These are phyloP conservation scores for Clarkia xantiana DNA, from an alignment of 345 rosid genomes.

Conservation along the genomic window DNA sequence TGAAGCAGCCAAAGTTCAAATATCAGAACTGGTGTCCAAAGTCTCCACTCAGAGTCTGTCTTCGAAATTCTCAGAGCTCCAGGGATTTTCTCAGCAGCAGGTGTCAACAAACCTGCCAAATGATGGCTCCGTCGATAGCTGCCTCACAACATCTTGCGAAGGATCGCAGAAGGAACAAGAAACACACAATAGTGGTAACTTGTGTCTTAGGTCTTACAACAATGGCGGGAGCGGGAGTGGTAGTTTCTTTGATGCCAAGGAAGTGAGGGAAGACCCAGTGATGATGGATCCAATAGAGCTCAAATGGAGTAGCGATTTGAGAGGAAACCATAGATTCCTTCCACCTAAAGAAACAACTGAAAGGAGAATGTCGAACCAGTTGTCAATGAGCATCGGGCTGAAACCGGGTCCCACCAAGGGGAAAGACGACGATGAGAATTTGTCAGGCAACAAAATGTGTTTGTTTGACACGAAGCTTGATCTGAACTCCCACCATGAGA, in stretches of 20 bases:
- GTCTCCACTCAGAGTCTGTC: constrained; percentile 55
- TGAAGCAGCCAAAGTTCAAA: constrained; percentile 82
- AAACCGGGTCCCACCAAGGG: too few species aligned
- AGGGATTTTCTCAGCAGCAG: constrained; percentile 36
- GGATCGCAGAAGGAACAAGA: too few species aligned
- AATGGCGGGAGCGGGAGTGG: too few species aligned
- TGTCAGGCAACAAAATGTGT: constrained; percentile 20
- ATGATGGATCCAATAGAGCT: constrained; percentile 33
- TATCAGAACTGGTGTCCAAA: constrained; percentile 71
- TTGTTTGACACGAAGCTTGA: constrained; percentile 45
- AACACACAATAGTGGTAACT: too few species aligned
- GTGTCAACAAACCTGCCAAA: constrained; percentile 40
- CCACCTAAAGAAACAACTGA: constrained; percentile 21
- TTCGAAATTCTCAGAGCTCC: constrained; percentile 45
- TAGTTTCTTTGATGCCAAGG: constrained; percentile 36
- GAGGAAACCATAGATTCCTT: constrained; percentile 27
- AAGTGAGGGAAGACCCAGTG: too few species aligned
- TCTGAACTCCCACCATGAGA: constrained; percentile 54
- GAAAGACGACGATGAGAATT: constrained; percentile 6
- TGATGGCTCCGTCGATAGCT: constrained; percentile 75
- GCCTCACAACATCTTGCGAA: constrained; percentile 59
- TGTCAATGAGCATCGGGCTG: constrained; percentile 54
- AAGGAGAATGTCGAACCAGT: constrained; percentile 33
- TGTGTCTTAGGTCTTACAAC: constrained; percentile 31
- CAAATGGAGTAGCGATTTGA: constrained; percentile 44